A percentile compares a stretch with the other conserved stretches of the same genome.
These are phyloP conservation scores for Camelina sativa DNA, from an alignment of 345 rosid species.

Conservation along the genomic window DNA sequence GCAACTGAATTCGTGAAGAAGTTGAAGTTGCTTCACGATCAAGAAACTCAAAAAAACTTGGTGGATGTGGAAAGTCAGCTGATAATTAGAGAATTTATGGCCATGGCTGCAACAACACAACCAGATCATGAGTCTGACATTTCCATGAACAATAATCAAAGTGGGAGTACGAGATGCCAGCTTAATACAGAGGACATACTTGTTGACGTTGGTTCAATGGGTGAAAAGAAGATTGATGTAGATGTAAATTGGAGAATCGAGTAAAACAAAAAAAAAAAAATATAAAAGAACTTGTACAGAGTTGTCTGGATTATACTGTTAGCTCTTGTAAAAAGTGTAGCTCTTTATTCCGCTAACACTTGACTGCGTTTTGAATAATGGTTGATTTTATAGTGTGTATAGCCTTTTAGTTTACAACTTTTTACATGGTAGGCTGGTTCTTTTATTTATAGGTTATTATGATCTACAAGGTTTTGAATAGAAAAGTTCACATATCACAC, in stretches of 20 bases:
- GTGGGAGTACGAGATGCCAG: neutral
- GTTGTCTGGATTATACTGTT: neutral
- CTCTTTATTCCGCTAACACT: too few relatives aligned
- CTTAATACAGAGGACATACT: neutral
- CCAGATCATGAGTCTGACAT: neutral
- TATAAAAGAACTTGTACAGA: neutral
- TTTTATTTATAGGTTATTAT: too few relatives aligned
- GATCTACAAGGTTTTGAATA: too few relatives aligned
- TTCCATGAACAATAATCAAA: neutral
- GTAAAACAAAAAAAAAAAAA: too few relatives aligned
- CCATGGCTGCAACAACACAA: conserved; percentile 9
- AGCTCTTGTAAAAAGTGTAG: neutral
- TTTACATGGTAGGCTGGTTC: too few relatives aligned
- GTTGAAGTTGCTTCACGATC: conserved; percentile 21
- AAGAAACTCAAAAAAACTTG: conserved; percentile 22
- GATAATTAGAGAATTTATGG: neutral
- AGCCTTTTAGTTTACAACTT: too few relatives aligned
- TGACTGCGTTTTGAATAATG: too few relatives aligned
- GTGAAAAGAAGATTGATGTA: neutral
- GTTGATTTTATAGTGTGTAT: too few relatives aligned
- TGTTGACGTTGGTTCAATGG: neutral
- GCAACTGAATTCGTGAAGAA: conserved; percentile 22
- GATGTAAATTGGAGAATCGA: neutral
- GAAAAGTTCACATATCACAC: too few relatives aligned
- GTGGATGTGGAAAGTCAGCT: neutral